Evolutionary conservation across 768 basidiomycete species (phyloP).

Genomic region (Boletus sp.): DNA sequence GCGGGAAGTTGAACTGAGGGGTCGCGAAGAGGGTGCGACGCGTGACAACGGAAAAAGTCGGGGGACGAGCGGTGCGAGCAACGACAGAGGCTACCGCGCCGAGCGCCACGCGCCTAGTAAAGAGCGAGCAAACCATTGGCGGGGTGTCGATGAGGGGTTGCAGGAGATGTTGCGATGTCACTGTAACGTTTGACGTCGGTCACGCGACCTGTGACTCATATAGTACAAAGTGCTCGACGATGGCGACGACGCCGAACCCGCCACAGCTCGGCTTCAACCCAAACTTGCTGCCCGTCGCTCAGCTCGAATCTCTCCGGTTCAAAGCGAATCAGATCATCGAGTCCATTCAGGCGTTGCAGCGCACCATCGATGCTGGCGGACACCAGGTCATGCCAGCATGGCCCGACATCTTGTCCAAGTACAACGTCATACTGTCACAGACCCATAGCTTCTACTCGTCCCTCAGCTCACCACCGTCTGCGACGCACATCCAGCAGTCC

Average conservation of each 20-base stretch:
- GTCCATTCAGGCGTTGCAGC: constrained; percentile 63
- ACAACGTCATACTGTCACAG: constrained; percentile 81
- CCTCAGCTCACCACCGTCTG: constrained; percentile 42
- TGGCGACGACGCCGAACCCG: not conserved
- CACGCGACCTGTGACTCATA: constrained; percentile 15
- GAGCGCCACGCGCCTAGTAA: constrained; percentile 8
- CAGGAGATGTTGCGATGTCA: constrained; percentile 8
- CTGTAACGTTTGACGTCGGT: constrained; percentile 3
- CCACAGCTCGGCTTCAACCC: constrained; percentile 23
- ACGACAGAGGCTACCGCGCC: not conserved
- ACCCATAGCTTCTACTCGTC: constrained; percentile 74
- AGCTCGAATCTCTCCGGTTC: constrained; percentile 75
- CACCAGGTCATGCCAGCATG: constrained; percentile 69
- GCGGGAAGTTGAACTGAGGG: constrained; percentile 11
- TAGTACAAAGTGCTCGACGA: too few species aligned
- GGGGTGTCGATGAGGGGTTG: not conserved
- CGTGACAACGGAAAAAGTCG: too few species aligned
- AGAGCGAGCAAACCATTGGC: constrained; percentile 14
- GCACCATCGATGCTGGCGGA: constrained; percentile 59
- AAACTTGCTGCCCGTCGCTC: constrained; percentile 54
- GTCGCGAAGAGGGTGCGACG: constrained; percentile 29
- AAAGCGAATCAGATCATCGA: constrained; percentile 80
- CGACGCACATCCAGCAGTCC: constrained; percentile 13
- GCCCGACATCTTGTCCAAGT: constrained; percentile 86
- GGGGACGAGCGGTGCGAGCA: constrained; percentile 3